These are phyloP conservation scores for Trapa incisa DNA, from an alignment of 345 rosid species.

Conservation along the genomic window DNA sequence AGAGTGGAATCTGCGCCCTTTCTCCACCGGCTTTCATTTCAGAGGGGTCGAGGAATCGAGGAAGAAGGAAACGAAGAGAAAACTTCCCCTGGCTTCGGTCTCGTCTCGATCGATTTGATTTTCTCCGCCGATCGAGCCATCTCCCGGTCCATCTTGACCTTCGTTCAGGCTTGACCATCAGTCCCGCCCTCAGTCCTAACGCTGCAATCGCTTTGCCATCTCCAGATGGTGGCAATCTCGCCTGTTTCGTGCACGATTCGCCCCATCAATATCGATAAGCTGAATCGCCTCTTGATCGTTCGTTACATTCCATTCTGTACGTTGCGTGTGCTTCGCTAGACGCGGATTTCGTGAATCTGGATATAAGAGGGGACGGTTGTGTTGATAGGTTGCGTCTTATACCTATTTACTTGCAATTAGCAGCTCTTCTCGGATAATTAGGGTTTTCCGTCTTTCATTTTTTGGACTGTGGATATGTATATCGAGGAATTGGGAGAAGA, in stretches of 20 bases:
- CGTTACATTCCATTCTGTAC: not conserved
- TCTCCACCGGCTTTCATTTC: not conserved
- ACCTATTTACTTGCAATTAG: not conserved
- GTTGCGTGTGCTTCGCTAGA: not conserved
- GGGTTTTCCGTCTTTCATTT: conserved; percentile 8
- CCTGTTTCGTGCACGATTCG: not conserved
- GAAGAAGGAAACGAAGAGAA: not conserved
- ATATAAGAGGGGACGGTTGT: not conserved
- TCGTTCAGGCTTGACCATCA: not conserved
- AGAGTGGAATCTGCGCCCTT: conserved; percentile 6
- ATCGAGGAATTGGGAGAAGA: conserved; percentile 61
- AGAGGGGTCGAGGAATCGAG: not conserved
- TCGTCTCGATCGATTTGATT: not conserved
- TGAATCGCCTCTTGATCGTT: not conserved
- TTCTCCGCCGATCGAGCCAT: not conserved
- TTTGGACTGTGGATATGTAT: conserved; percentile 45
- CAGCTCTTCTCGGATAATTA: not conserved
- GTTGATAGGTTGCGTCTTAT: not conserved
- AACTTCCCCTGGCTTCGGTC: not conserved
- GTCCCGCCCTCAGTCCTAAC: not conserved
- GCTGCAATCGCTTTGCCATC: not conserved
- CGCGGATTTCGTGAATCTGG: not conserved
- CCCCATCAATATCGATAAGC: not conserved
- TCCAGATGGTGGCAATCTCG: conserved; percentile 1
- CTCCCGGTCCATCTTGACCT: not conserved